Percentiles rank a stretch among this genome's conserved stretches.
Evolutionary conservation across 225 moss, liverwort and hornwort species (phyloP).

Genomic region (Marchantia paleacea): DNA sequence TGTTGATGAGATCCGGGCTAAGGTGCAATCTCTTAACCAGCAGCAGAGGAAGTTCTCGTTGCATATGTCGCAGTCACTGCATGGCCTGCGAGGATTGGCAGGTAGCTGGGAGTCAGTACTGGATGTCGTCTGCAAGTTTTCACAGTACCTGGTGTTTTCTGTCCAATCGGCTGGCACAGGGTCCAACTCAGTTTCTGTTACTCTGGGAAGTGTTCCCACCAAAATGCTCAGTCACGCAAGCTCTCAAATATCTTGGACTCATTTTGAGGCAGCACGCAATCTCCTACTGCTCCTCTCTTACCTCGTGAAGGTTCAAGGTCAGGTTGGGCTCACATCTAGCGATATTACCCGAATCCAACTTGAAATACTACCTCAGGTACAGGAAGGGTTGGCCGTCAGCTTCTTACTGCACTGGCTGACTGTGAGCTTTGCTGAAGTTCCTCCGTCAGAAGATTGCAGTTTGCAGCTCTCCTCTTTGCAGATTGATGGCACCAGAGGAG

Average conservation of each 20-base stretch:
- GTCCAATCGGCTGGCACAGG: constrained; percentile 37
- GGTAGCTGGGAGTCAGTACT: constrained; percentile 77
- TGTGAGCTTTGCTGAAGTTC: constrained; percentile 90
- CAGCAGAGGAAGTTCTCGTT: constrained; percentile 80
- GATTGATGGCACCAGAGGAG: constrained; percentile 58
- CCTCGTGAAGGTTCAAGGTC: constrained; percentile 69
- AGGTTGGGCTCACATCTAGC: constrained; percentile 69
- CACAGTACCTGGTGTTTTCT: constrained; percentile 54
- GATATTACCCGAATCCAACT: constrained; percentile 70
- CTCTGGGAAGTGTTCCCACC: constrained; percentile 52
- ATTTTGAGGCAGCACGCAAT: constrained; percentile 80
- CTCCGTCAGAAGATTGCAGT: constrained; percentile 91
- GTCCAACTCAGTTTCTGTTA: constrained; percentile 34
- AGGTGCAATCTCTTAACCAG: constrained; percentile 66
- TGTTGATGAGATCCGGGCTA: constrained; percentile 79
- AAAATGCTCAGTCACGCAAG: constrained; percentile 75
- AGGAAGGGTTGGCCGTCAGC: constrained; percentile 66
- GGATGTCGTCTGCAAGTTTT: constrained; percentile 65
- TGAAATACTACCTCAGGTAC: constrained; percentile 67
- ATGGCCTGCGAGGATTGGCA: constrained; percentile 52
- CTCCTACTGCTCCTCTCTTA: constrained; percentile 73
- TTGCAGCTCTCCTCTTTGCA: constrained; percentile 89
- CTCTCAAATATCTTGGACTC: constrained; percentile 70
- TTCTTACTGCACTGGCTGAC: constrained; percentile 90
- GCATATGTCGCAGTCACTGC: constrained; percentile 53